Conservation (phyloP, 768 basidiomycete genomes). For the Infundibulicybe gibba region DNA sequence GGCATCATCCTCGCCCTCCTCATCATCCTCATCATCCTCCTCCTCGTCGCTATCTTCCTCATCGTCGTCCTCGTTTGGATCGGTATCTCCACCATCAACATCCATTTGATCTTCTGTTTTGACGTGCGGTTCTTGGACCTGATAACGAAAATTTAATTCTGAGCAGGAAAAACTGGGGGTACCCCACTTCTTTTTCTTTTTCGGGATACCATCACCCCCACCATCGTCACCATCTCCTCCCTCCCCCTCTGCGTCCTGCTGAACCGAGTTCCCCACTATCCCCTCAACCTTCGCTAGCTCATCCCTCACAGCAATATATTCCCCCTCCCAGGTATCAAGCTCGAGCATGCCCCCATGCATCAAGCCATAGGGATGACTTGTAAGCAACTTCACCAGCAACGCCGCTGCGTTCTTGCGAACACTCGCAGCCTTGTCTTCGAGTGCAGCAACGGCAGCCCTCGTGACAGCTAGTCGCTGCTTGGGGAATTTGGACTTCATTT, state of each 20-base stretch:
- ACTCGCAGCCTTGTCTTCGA: conserved; percentile 87
- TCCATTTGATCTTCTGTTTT: conserved; percentile 51
- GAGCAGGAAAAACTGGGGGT: neutral
- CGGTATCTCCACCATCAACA: conserved; percentile 42
- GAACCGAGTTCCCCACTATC: conserved; percentile 59
- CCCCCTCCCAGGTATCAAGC: conserved; percentile 65
- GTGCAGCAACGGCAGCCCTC: conserved; percentile 67
- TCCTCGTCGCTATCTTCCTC: conserved; percentile 40
- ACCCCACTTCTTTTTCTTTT: conserved; percentile 32
- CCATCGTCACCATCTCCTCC: conserved; percentile 24
- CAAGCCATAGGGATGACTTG: conserved; percentile 86
- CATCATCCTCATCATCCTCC: conserved; percentile 35
- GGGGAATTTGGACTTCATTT: conserved; percentile 78
- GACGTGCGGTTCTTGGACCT: conserved; percentile 22
- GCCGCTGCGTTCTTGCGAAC: conserved; percentile 85
- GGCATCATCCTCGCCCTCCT: conserved; percentile 25
- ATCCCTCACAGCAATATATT: conserved; percentile 58
- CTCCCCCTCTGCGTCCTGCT: conserved; percentile 35
- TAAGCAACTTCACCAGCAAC: conserved; percentile 68
- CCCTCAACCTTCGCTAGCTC: conserved; percentile 74
- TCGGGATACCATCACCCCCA: conserved; percentile 15
- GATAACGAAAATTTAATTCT: conserved; percentile 1
- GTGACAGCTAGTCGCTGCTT: conserved; percentile 80
- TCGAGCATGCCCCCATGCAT: conserved; percentile 82
- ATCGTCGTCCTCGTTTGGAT: conserved; percentile 1